Evolutionary conservation across 106 monocot species (phyloP).

Genomic region (Acorus gramineus): DNA sequence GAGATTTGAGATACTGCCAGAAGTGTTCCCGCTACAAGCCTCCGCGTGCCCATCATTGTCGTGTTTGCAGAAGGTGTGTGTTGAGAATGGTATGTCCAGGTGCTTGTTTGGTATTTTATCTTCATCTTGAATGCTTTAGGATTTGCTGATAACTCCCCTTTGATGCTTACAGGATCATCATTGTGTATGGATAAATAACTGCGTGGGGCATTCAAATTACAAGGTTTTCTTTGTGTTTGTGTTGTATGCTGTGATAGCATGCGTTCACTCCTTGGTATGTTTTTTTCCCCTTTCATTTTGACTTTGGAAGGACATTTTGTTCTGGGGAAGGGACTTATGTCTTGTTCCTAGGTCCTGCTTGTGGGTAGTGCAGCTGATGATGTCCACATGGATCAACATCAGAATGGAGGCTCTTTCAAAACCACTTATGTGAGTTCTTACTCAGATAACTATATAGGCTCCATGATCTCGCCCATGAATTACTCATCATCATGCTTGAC

Average conservation of each 20-base stretch:
- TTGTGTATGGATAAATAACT: conserved; percentile 99
- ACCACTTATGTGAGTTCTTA: conserved; percentile 43
- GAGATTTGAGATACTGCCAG: conserved; percentile 93
- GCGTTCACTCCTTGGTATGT: conserved; percentile 75
- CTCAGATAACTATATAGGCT: neutral
- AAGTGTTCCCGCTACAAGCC: conserved; percentile 95
- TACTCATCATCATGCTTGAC: conserved; percentile 4
- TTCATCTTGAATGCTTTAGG: conserved; percentile 1
- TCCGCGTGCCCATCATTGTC: conserved; percentile 96
- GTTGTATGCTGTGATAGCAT: conserved; percentile 73
- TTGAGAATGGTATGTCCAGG: conserved; percentile 75
- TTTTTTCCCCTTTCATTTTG: conserved; percentile 3
- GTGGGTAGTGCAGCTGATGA: conserved; percentile 58
- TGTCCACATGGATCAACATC: conserved; percentile 44
- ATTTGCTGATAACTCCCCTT: neutral
- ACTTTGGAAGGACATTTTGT: neutral
- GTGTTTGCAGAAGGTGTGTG: conserved; percentile 97
- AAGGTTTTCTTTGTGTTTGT: conserved; percentile 88
- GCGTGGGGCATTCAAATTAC: conserved; percentile 97
- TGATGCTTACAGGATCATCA: conserved; percentile 82
- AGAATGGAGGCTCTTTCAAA: conserved; percentile 50
- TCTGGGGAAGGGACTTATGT: neutral
- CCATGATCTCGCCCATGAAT: neutral
- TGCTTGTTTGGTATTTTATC: neutral
- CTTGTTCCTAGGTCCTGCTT: conserved; percentile 49